Base-by-base conservation (phyloP, 768 basidiomycete species). In the Daedaleopsis sinensis region DNA sequence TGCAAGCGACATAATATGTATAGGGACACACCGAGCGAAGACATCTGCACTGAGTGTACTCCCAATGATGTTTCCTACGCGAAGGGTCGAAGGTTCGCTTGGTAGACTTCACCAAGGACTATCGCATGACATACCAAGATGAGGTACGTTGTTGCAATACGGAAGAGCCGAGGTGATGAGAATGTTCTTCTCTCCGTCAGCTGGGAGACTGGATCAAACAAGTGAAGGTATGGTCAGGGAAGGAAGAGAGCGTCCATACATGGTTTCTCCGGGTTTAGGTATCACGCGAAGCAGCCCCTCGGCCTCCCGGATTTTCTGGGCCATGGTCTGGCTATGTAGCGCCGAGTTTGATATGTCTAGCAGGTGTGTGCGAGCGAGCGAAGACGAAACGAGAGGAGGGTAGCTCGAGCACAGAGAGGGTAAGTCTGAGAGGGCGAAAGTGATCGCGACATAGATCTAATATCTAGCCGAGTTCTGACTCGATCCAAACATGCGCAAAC, bases 41-140 rank as follows among this genome's bases (percentile, higher is more conserved):
- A 98, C 96, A 73, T 98, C 97, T 2, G 97, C 97, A 68, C 96
- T 98, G 35, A 98, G 82, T 8, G 92, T 95, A 66, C 96, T 98
- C 61, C 96, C 96, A 67, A 96, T 96, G 70, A 94, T 91, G 72
- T 95, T 93, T 52, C 92, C 93, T 84, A 59, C 52, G 55, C 35
- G 27, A 32, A 32, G 4, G 27, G 27, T 32, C 27, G 27, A 24
- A 52, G 19, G 61, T 7, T 51, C 13, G 58, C 48, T 56, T 38
- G 13, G 49, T 56, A 64, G 6, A 50, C 63, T 55, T 62, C 59
- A 67, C 54, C 58, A 36, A 15, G 35, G 19, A 62, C 47, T 62
- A 64, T 32, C 62, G 64, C 43, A 49, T 2, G 19, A 75, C 82
- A 67, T 71, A 87, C 96, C 95, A 47, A 97, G 84, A 81, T 98